phyloP scores from a whole-genome alignment of 2,329 filamentous ascomycete species.

The Clonostachys sp. region DNA sequence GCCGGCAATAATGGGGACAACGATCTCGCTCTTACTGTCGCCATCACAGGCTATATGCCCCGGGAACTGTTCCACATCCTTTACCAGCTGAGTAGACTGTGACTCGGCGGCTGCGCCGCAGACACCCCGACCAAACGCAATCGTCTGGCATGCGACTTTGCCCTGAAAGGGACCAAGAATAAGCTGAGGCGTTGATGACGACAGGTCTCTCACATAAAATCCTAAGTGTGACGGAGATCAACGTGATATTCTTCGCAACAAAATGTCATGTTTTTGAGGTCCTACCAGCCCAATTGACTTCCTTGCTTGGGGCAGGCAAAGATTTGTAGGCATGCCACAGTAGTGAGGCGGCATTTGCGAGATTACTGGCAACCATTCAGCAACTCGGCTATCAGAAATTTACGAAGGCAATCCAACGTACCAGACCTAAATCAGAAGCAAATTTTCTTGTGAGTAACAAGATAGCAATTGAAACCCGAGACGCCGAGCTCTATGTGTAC shows the following conservation, averaged over 20 bases:
- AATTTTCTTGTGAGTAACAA: not conserved
- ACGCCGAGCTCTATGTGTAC: no score
- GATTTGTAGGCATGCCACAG: constrained; percentile 79
- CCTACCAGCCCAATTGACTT: constrained; percentile 73
- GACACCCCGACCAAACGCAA: constrained; percentile 68
- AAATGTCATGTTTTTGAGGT: constrained; percentile 3
- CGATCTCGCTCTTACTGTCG: constrained; percentile 73
- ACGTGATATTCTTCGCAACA: constrained; percentile 2
- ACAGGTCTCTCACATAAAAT: constrained; percentile 66
- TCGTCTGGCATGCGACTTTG: constrained; percentile 75
- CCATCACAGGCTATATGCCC: constrained; percentile 81
- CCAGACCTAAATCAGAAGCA: constrained; percentile 8
- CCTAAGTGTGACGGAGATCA: constrained; percentile 34
- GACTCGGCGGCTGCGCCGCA: constrained; percentile 66
- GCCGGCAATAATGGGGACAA: constrained; percentile 62
- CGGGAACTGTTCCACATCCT: constrained; percentile 69
- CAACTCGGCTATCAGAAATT: not conserved
- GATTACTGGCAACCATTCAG: constrained; percentile 50
- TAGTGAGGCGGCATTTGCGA: constrained; percentile 70
- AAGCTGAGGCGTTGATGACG: constrained; percentile 42
- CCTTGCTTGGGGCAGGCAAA: constrained; percentile 56
- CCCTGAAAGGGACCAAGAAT: constrained; percentile 79
- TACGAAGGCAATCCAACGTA: constrained; percentile 5
- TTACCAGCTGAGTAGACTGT: constrained; percentile 58
- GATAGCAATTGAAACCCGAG: not conserved